Evolutionary conservation across 2,329 filamentous ascomycete genomes (phyloP), one percentile per base, ranked within the genome.

Genomic region (Pyricularia grisea): DNA sequence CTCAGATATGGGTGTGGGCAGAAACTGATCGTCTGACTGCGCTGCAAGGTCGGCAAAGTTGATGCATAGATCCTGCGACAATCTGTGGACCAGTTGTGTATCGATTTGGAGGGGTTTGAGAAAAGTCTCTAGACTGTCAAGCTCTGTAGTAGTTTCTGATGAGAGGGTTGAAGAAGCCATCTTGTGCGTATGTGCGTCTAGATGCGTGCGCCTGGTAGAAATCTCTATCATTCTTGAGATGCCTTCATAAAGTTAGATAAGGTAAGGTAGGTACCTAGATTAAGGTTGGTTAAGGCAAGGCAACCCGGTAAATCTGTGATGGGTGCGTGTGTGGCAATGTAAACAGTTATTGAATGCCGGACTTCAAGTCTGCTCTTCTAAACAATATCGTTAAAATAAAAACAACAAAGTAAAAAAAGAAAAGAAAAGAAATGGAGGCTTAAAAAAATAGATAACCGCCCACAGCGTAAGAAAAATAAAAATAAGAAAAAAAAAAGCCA

Each of bases 1-100:
- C 71, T 88, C 86, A 3, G 85, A 85, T 72, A 89, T 87, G 65
- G 87, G 87, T 3, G 87, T 89, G 12, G 86, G 81, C 42, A 89
- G 76, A 73, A 89, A 89, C 74, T 89, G 87, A 58, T 84, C 78
- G 27, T 77, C 70, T 0, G 85, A 86, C 50, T 85, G 77, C 69
- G 83, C 81, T 27, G 87, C 84, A 65, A 89, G 78, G 7, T 77
- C 73, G 27, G 75, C 76, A 72, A 87, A 89, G 28, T 79, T 83
- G 14, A 73, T 71, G 67, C 79, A 76, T 63, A 89, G 81, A 66
- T 80, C 80, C 55, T 75, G 77, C 5, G 86, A 83, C 66, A 89
- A 79, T 31, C 75, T 73, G 70, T 83, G 76, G 50, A 85, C 79
- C 66, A 77, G 83, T 1, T 78, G 74, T 28, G 79, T 73, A 73